These are phyloP conservation scores for Torulaspora pretoriensis DNA, from an alignment of 1,139 yeast species.

Conservation along the genomic window DNA sequence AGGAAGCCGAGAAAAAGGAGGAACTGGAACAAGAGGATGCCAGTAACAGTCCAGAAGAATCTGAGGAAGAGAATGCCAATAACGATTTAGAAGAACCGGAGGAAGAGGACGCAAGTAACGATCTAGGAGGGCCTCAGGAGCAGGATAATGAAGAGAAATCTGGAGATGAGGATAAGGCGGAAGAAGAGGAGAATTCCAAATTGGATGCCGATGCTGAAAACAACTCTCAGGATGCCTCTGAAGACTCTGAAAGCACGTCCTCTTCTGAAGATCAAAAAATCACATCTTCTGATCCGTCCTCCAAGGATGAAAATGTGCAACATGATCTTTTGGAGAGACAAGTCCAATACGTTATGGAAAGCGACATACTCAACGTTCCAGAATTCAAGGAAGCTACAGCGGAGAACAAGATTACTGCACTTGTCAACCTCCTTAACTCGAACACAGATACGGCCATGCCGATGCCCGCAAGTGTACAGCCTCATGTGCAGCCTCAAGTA, in stretches of 20 bases:
- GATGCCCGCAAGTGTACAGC: conserved; percentile 13
- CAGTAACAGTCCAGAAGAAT: conserved; percentile 6
- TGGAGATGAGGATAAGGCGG: conserved; percentile 13
- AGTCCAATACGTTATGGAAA: conserved; percentile 29
- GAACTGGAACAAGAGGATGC: conserved; percentile 18
- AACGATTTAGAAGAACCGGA: conserved; percentile 1
- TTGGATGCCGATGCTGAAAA: conserved; percentile 19
- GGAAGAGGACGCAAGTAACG: conserved; percentile 6
- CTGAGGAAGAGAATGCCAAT: conserved; percentile 16
- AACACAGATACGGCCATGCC: conserved; percentile 27
- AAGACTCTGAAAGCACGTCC: not conserved
- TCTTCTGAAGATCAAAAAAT: conserved; percentile 6
- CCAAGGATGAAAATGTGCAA: conserved; percentile 22
- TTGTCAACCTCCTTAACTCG: conserved; percentile 32
- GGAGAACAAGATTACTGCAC: conserved; percentile 38
- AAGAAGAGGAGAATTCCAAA: conserved; percentile 3
- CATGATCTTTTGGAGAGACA: conserved; percentile 31
- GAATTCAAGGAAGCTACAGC: conserved; percentile 40
- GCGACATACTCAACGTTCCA: conserved; percentile 38
- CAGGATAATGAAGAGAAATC: conserved; percentile 13
- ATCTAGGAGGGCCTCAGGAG: conserved; percentile 1
- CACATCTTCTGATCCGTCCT: conserved; percentile 8
- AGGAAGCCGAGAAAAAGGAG: conserved; percentile 12
- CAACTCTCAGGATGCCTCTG: conserved; percentile 13
- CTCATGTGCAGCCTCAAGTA: conserved; percentile 34